Conservation (phyloP, 2,329 filamentous ascomycete genomes). For the Aureobasidium vineae region DNA sequence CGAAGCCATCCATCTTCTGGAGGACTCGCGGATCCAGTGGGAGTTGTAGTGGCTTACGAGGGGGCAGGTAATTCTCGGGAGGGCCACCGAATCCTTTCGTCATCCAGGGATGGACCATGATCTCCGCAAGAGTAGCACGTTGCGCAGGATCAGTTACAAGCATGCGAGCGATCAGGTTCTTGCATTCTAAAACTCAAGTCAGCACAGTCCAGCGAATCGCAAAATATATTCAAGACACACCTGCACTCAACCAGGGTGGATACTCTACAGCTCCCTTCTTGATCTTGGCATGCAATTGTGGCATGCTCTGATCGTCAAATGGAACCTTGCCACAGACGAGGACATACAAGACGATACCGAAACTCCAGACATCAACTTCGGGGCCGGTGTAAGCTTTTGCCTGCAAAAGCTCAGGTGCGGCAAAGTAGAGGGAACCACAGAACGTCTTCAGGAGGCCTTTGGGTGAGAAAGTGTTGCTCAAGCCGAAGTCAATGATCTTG, state of each 20-base stretch:
- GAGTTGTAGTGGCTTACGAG: constrained; percentile 77
- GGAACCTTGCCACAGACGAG: constrained; percentile 96
- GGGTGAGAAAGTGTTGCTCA: constrained; percentile 94
- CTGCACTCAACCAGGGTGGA: constrained; percentile 84
- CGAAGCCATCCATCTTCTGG: constrained; percentile 95
- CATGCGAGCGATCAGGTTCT: constrained; percentile 89
- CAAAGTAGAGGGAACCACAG: constrained; percentile 96
- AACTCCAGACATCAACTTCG: constrained; percentile 98
- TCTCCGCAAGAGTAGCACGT: constrained; percentile 82
- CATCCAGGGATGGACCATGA: constrained; percentile 96
- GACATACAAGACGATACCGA: constrained; percentile 96
- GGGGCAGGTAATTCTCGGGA: constrained; percentile 84
- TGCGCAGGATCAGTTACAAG: constrained; percentile 89
- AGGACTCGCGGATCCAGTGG: constrained; percentile 82
- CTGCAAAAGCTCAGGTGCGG: constrained; percentile 89
- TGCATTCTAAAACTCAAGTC: constrained; percentile 68
- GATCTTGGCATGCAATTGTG: constrained; percentile 95
- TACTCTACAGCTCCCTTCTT: constrained; percentile 97
- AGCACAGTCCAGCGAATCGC: neutral
- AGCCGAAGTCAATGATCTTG: constrained; percentile 97
- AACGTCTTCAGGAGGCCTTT: constrained; percentile 88
- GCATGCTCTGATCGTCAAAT: constrained; percentile 99
- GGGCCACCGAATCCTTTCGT: constrained; percentile 82
- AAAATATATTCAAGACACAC: constrained; percentile 53
- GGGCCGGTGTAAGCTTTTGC: constrained; percentile 93